Percentiles rank a stretch among this genome's conserved stretches.
Conservation (phyloP, 1,284 basidiomycete genomes). For the Paramarasmius palmivorus region DNA sequence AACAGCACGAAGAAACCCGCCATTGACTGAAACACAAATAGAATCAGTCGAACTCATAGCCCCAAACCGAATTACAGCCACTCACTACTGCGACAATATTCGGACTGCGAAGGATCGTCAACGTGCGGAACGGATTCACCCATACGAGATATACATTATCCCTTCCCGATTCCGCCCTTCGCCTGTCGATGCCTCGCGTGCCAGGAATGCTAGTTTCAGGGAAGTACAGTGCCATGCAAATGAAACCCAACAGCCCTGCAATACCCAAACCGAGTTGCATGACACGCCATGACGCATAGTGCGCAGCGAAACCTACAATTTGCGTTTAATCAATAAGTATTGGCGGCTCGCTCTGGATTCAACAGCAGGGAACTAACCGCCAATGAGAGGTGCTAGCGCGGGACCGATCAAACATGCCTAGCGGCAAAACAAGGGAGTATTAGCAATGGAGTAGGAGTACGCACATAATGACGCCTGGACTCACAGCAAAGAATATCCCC, state of each 20-base stretch:
- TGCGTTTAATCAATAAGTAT: neutral
- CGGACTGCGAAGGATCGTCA: slow-evolving; percentile 56
- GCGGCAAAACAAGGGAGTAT: neutral
- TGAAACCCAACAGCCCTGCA: slow-evolving; percentile 42
- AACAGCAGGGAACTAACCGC: slow-evolving; percentile 1
- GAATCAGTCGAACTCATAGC: slow-evolving; percentile 10
- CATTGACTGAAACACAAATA: slow-evolving; percentile 35
- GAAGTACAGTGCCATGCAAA: slow-evolving; percentile 50
- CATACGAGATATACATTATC: slow-evolving; percentile 31
- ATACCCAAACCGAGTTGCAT: slow-evolving; percentile 58
- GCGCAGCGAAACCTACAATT: slow-evolving; percentile 39
- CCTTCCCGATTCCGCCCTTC: slow-evolving; percentile 26
- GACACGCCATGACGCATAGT: slow-evolving; percentile 69
- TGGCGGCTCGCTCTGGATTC: too few relatives aligned
- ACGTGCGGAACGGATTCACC: slow-evolving; percentile 59
- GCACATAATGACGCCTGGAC: slow-evolving; percentile 12
- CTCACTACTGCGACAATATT: slow-evolving; percentile 58
- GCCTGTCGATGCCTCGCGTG: slow-evolving; percentile 44
- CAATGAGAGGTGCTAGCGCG: slow-evolving; percentile 40
- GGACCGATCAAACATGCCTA: slow-evolving; percentile 46
- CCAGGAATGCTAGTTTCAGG: slow-evolving; percentile 74
- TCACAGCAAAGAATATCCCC: slow-evolving; percentile 60
- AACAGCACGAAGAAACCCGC: slow-evolving; percentile 36
- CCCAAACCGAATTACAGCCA: neutral
- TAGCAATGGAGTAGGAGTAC: neutral